Base-by-base conservation (phyloP, 2,329 filamentous ascomycete genomes). In the Cordyceps pruinosa region DNA sequence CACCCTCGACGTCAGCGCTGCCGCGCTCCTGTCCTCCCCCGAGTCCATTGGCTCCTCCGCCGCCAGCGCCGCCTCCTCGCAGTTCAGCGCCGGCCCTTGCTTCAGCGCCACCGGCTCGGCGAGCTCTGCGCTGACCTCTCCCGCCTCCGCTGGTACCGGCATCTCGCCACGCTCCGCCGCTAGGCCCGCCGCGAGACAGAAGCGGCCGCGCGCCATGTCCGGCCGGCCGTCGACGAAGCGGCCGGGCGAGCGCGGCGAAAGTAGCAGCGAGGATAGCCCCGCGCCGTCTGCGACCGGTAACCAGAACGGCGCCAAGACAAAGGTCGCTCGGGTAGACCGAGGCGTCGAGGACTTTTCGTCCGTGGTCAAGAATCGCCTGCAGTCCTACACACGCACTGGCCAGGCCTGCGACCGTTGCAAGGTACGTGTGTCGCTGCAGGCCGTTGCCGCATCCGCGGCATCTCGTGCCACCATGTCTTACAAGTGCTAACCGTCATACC, bases 341-440 rank as follows among this genome's bases (percentile, higher is more conserved):
- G 71, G 72, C 4, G 65, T 71, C 25, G 75, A 78, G 50, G 78
- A 81, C 62, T 83, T 82, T 61, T 83, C 80, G 4, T 76, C 70
- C 57, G 77, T 80, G 32, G 78, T 83, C 62, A 82, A 82, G 72
- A 79, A 70, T 65, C 77, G 80, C 56, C 69, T 83, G 45, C 76
- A 78, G 61, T 77, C 78, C 4, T 81, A 81, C 61, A 80, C 79
- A 21, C 75, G 81, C 58, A 95, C 90, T 15, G 60, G 60, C 21
- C 58, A 61, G 25, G 58, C 60, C 19, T 61, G 58, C 34, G 54
- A 60, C 49, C 46, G 57, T 23, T 61, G 60, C 58, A 61, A 61
- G 45, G 60, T 60, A 53, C 32, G 58, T 23, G 12, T 48, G 35
- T 5, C 17, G 35, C 17, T 34, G 39, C 39, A 28, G 19, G 39